Percentiles rank a stretch among this genome's conserved stretches.
Evolutionary conservation across 192 early-diverging fungal genomes (phyloP).

Genomic region (Geranomyces michiganensis): DNA sequence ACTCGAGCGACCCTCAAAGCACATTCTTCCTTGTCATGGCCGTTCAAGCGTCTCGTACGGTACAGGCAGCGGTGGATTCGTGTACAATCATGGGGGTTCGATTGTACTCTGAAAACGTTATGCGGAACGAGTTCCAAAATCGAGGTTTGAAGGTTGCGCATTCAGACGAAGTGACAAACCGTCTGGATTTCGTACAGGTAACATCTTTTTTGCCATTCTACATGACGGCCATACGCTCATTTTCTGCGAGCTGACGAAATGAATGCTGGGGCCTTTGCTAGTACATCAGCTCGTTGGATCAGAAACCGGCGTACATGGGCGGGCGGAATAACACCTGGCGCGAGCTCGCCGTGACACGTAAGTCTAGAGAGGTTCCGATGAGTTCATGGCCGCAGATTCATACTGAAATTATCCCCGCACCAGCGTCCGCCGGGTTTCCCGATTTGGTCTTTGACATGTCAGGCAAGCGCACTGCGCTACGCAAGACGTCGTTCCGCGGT

Average conservation of each 20-base stretch:
- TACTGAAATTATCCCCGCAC: not conserved
- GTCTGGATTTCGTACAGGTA: constrained; percentile 53
- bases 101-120: constrained; percentile 42
- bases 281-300: constrained; percentile 53
- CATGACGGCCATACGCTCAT: not conserved
- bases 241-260: not conserved
- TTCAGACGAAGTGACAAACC: constrained; percentile 53
- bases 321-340: constrained; percentile 59
- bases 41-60: too few species aligned
- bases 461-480: not conserved
- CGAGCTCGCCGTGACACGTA: constrained; percentile 50
- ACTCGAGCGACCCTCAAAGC: not conserved
- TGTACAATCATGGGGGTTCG: constrained; percentile 52
- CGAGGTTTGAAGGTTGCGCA: constrained; percentile 31
- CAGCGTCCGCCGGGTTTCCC: constrained; percentile 9
- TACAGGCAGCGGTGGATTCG: constrained; percentile 52
- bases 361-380: not conserved
- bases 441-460: constrained; percentile 2
- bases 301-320: constrained; percentile 45
- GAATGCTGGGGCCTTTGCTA: not conserved
- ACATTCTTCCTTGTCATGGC: too few species aligned
- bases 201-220: not conserved
- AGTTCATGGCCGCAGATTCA: not conserved
- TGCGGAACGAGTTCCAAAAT: constrained; percentile 33
- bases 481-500: not conserved